A percentile compares a stretch with the other conserved stretches of the same genome.
Conservation (phyloP, 1,284 basidiomycete species). For the Sanguinoderma infundibulare region DNA sequence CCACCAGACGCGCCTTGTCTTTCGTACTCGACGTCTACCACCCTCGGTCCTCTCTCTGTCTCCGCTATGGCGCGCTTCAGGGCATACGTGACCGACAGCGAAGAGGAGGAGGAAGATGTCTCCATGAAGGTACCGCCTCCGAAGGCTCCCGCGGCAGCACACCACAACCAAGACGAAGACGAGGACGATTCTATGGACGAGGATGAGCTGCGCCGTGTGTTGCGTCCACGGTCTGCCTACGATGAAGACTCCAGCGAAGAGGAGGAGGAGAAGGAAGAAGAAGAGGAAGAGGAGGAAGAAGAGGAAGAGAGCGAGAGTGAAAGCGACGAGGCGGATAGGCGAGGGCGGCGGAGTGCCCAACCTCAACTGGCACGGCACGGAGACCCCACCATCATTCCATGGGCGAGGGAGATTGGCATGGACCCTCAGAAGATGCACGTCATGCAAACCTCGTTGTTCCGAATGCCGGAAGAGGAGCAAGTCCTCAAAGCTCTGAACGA, state of each 20-base stretch:
- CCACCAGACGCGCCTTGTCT: background rate
- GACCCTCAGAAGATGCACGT: slow-evolving; percentile 87
- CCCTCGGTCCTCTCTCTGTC: background rate
- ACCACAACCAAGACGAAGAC: slow-evolving; percentile 7
- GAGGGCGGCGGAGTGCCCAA: slow-evolving; percentile 13
- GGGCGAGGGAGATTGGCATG: slow-evolving; percentile 72
- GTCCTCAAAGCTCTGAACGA: slow-evolving; percentile 56
- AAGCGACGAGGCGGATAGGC: slow-evolving; percentile 17
- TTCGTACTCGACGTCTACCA: background rate
- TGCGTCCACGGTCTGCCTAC: slow-evolving; percentile 1
- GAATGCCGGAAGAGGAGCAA: slow-evolving; percentile 70
- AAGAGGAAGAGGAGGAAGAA: slow-evolving; percentile 14
- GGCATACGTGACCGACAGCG: slow-evolving; percentile 32
- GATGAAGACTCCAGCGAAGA: slow-evolving; percentile 9
- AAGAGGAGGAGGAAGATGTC: slow-evolving; percentile 29
- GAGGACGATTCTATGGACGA: slow-evolving; percentile 25
- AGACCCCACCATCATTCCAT: slow-evolving; percentile 48
- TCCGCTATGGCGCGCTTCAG: slow-evolving; percentile 30
- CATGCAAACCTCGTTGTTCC: slow-evolving; percentile 90
- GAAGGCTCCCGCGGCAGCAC: background rate
- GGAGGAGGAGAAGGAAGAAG: slow-evolving; percentile 8
- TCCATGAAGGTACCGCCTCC: slow-evolving; percentile 20
- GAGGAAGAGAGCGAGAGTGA: slow-evolving; percentile 19
- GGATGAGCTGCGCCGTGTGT: slow-evolving; percentile 11
- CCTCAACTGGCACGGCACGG: background rate